Conservation (phyloP, 2,329 filamentous ascomycete species). For the Fusarium annulatum region DNA sequence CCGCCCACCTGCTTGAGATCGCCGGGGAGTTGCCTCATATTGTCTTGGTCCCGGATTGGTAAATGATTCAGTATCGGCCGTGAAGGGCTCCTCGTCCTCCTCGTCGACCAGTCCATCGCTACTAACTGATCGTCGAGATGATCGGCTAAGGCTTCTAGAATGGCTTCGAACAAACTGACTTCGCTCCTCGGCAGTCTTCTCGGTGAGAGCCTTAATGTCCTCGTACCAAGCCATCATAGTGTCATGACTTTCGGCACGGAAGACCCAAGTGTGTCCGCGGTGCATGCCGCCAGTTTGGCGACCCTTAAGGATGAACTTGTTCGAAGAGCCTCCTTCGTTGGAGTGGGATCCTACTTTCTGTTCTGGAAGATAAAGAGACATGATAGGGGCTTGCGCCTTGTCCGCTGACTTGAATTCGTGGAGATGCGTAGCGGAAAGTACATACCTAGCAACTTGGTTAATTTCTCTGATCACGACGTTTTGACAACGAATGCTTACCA, state of each 20-base stretch:
- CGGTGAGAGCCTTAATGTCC: slow-evolving; percentile 89
- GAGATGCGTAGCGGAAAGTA: slow-evolving; percentile 93
- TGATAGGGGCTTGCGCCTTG: slow-evolving; percentile 88
- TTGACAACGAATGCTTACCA: slow-evolving; percentile 69
- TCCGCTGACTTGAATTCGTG: slow-evolving; percentile 99
- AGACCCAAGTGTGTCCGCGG: slow-evolving; percentile 79
- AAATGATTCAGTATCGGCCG: slow-evolving; percentile 60
- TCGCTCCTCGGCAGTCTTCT: slow-evolving; percentile 88
- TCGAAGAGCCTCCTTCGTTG: slow-evolving; percentile 81
- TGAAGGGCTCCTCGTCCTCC: slow-evolving; percentile 73
- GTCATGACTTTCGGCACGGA: slow-evolving; percentile 80
- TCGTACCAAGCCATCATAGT: slow-evolving; percentile 98
- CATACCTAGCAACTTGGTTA: slow-evolving; percentile 73
- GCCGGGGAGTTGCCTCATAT: slow-evolving; percentile 65
- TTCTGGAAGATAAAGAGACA: slow-evolving; percentile 95
- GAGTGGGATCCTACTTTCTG: slow-evolving; percentile 97
- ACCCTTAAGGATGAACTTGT: slow-evolving; percentile 98
- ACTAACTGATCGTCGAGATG: slow-evolving; percentile 70
- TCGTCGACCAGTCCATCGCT: slow-evolving; percentile 84
- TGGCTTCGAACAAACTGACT: slow-evolving; percentile 88
- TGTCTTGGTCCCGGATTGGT: slow-evolving; percentile 60
- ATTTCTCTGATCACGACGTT: background rate
- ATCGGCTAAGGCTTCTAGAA: slow-evolving; percentile 79
- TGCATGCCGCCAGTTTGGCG: slow-evolving; percentile 94
- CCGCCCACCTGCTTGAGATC: slow-evolving; percentile 91